phyloP scores from a whole-genome alignment of 179 eudicot genomes.

The Silene noctiflora region DNA sequence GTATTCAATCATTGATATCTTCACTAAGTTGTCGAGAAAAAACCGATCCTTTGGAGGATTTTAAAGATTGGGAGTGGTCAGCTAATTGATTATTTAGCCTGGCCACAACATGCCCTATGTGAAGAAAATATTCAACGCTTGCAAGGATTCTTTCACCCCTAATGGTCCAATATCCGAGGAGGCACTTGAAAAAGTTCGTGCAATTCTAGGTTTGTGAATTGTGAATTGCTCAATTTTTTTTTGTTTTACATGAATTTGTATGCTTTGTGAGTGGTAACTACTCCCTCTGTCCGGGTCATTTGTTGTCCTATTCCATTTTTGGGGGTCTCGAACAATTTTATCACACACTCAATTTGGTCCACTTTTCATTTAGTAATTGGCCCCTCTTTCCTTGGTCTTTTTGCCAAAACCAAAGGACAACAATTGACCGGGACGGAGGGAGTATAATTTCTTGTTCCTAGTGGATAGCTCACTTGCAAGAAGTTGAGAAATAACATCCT shows the following conservation, averaged over 20 bases:
- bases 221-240: not conserved
- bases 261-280: not conserved
- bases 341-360: no score
- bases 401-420: no score
- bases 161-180: constrained; percentile 86
- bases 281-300: no score
- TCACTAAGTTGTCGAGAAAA: constrained; percentile 6
- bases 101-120: constrained; percentile 75
- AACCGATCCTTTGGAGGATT: constrained; percentile 5
- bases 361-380: no score
- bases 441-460: not conserved
- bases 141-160: constrained; percentile 81
- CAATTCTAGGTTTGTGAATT: constrained; percentile 60
- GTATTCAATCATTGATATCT: constrained; percentile 1
- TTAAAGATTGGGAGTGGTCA: constrained; percentile 26
- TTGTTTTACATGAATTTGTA: not conserved
- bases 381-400: no score
- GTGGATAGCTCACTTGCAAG: not conserved
- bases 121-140: constrained; percentile 90
- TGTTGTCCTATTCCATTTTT: no score
- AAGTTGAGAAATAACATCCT: not conserved
- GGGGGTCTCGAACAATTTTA: no score
- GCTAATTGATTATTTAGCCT: constrained; percentile 22
- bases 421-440: no score
- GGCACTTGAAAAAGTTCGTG: constrained; percentile 74